Evolutionary conservation across 176 grass and related monocot species (phyloP), one percentile per base, ranked within the genome.

Genomic region (Puccinellia tenuiflora): DNA sequence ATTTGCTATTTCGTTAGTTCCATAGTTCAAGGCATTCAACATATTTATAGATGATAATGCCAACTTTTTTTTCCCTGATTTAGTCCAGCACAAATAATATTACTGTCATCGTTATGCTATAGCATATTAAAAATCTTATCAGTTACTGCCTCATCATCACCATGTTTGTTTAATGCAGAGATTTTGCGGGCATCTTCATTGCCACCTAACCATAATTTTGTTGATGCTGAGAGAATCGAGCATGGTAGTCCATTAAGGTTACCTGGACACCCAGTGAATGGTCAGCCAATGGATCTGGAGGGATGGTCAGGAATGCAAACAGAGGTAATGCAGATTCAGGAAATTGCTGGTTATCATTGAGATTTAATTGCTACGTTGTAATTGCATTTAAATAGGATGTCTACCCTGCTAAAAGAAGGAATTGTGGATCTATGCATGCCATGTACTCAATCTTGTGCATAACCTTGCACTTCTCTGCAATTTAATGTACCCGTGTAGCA

Each of bases 201-300:
- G 67, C 72, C 80, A 40, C 81, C 87, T 78, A 99, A 92, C 81
- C 89, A 96, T 85, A 78, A 84, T 80, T 94, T 92, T 85, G 88
- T 90, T 88, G 93, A 99, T 87, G 69, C 88, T 87, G 97, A 99
- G 83, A 99, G 91, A 85, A 85, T 96, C 34, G 93, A 99, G 28
- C 97, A 92, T 87, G 91, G 80, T 78, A 94, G 87, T 75, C 93
- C 93, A 62, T 83, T 99, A 78, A 96, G 97, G 88, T 79, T 96
- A 88, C 64, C 89, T 85, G 81, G 87, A 50, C 88, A 96, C 86
- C 84, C 88, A 67, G 78, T 85, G 71, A 99, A 92, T 92, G 91
- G 93, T 89, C 88, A 92, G 81, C 97, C 91, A 53, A 99, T 99
- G 97, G 97, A 99, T 84, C 71, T 96, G 55, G 97, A 99, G 86